A percentile compares a stretch with the other conserved stretches of the same genome.
phyloP scores from a whole-genome alignment of 2,329 filamentous ascomycete species.

The Penicillium sp. region DNA sequence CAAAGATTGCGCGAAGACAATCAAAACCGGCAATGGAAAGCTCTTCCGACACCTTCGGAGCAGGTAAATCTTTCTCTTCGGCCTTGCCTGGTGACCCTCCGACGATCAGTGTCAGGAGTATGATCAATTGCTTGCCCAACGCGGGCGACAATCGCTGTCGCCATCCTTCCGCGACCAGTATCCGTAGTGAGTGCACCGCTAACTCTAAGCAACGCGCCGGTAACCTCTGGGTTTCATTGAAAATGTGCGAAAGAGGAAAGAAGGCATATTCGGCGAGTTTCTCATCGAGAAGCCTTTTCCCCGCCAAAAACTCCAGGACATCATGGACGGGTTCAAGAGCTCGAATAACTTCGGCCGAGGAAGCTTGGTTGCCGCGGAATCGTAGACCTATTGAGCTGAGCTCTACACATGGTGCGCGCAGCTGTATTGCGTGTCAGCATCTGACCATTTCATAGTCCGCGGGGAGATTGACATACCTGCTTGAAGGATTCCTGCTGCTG shows the following conservation, averaged over 20 bases:
- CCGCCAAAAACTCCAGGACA: slow-evolving; percentile 40
- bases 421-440: slow-evolving; percentile 37
- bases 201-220: slow-evolving; percentile 69
- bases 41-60: slow-evolving; percentile 61
- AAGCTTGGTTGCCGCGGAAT: slow-evolving; percentile 48
- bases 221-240: slow-evolving; percentile 71
- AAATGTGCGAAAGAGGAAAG: slow-evolving; percentile 84
- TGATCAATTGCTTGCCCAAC: slow-evolving; percentile 78
- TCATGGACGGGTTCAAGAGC: slow-evolving; percentile 47
- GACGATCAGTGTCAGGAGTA: slow-evolving; percentile 77
- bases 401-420: slow-evolving; percentile 59
- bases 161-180: slow-evolving; percentile 79
- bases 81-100: slow-evolving; percentile 65
- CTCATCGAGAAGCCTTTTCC: slow-evolving; percentile 59
- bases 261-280: slow-evolving; percentile 93
- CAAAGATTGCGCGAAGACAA: slow-evolving; percentile 66
- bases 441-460: neutral
- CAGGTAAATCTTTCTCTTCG: slow-evolving; percentile 25
- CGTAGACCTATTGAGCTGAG: slow-evolving; percentile 55
- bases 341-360: slow-evolving; percentile 47
- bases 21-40: slow-evolving; percentile 68
- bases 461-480: slow-evolving; percentile 30
- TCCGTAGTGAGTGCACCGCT: slow-evolving; percentile 69
- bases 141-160: slow-evolving; percentile 66
- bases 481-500: slow-evolving; percentile 42